Percentiles rank a stretch among this genome's conserved stretches.
These are phyloP conservation scores for Hypoxylon fragiforme DNA, from an alignment of 495 filamentous ascomycete species.

Conservation along the genomic window DNA sequence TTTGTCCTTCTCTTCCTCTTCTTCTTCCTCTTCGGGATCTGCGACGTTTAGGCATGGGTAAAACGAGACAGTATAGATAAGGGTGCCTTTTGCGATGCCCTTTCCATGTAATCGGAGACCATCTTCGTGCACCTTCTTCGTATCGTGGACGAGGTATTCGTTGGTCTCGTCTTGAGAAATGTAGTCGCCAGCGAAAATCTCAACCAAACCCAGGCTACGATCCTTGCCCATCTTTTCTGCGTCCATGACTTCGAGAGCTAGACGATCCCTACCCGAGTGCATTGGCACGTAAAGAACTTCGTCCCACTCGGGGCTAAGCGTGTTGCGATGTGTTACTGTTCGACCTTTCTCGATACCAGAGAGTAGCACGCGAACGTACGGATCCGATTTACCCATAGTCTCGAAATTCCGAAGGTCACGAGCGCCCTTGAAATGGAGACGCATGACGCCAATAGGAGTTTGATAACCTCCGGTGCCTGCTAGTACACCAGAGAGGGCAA, in stretches of 20 bases:
- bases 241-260: conserved; percentile 95
- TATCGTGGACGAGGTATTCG: conserved; percentile 78
- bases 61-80: conserved; percentile 87
- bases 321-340: conserved; percentile 95
- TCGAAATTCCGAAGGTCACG: conserved; percentile 87
- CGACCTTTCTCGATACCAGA: conserved; percentile 87
- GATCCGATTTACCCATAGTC: conserved; percentile 94
- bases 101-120: conserved; percentile 67
- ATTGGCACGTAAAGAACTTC: conserved; percentile 94
- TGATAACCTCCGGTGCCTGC: conserved; percentile 85
- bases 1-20: conserved; percentile 53
- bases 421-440: conserved; percentile 86
- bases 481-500: conserved; percentile 73
- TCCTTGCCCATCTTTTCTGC: conserved; percentile 87
- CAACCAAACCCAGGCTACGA: conserved; percentile 76
- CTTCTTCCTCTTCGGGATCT: conserved; percentile 89
- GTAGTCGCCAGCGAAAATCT: conserved; percentile 77
- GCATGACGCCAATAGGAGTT: conserved; percentile 90
- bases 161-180: conserved; percentile 75
- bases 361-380: conserved; percentile 84
- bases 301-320: conserved; percentile 94
- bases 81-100: conserved; percentile 71
- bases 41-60: conserved; percentile 84
- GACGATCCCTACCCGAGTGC: conserved; percentile 79
- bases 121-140: conserved; percentile 63